Evolutionary conservation across 1,139 yeast species (phyloP), one percentile per base, ranked within the genome.

Genomic region (Blastobotrys petasosporus): DNA sequence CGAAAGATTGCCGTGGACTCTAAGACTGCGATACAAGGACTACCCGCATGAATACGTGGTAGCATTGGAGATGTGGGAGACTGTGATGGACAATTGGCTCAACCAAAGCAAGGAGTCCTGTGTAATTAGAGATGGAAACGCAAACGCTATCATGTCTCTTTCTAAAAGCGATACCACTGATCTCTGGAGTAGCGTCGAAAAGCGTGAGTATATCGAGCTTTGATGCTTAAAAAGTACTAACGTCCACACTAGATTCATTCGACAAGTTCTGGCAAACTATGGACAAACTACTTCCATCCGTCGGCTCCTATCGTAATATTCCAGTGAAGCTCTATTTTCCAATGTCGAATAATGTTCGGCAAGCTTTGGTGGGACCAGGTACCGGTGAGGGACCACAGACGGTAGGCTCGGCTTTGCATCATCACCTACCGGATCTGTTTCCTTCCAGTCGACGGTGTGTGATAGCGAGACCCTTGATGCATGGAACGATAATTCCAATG

Each of bases 101-200:
- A 87, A 88, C 61, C 88, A 79, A 52, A 65, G 86, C 60, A 90
- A 90, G 57, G 96, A 90, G 59, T 75, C 88, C 2, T 78, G 85
- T 56, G 85, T 73, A 59, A 77, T 87, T 0, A 62, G 84, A 32
- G 79, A 82, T 53, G 94, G 95, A 0, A 76, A 78, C 23, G 75
- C 95, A 7, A 85, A 83, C 53, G 74, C 79, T 1, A 76, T 90
- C 20, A 83, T 90, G 95, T 72, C 74, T 32, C 65, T 90, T 48
- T 78, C 92, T 11, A 80, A 77, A 51, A 70, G 69, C 1, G 80
- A 82, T 47, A 74, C 90, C 0, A 65, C 68, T 23, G 60, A 60
- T 1, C 67, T 86, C 37, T 83, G 90, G 84, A 54, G 67, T 1
- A 67, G 85, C 2, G 73, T 82, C 1, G 51, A 59, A 13, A 37